phyloP scores from a whole-genome alignment of 2,329 filamentous ascomycete genomes.

The Diaporthe australafricana region DNA sequence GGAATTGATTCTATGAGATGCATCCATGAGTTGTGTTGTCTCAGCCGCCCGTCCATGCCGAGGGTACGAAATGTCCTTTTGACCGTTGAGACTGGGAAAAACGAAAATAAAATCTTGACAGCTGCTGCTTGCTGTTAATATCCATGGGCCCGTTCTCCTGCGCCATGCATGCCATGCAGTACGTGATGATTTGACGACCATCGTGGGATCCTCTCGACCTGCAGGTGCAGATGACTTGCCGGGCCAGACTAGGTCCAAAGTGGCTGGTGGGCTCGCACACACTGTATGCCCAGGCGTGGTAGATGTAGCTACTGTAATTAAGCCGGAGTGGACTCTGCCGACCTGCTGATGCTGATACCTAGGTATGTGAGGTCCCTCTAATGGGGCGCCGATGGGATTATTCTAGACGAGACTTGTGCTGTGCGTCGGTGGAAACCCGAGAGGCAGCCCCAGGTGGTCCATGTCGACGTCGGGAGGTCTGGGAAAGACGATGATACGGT shows the following conservation, averaged over 20 bases:
- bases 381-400: neutral
- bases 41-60: neutral
- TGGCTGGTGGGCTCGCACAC: conserved; percentile 5
- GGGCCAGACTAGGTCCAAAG: conserved; percentile 15
- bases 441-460: neutral
- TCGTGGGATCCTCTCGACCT: conserved; percentile 25
- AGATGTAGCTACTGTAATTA: conserved; percentile 1
- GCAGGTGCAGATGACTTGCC: conserved; percentile 31
- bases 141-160: conserved; percentile 32
- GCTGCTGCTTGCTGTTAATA: conserved; percentile 15
- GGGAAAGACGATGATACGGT: neutral
- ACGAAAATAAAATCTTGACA: neutral
- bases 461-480: neutral
- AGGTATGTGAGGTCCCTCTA: neutral
- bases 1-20: conserved; percentile 5
- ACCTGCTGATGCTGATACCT: neutral
- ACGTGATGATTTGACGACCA: conserved; percentile 11
- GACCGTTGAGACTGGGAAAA: neutral
- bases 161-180: conserved; percentile 28
- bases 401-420: neutral
- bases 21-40: neutral
- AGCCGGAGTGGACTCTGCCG: conserved; percentile 21
- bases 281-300: neutral
- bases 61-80: neutral
- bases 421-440: neutral